A percentile compares a stretch with the other conserved stretches of the same genome.
phyloP scores from a whole-genome alignment of 495 filamentous ascomycete species.

The Penicillium verhagenii region DNA sequence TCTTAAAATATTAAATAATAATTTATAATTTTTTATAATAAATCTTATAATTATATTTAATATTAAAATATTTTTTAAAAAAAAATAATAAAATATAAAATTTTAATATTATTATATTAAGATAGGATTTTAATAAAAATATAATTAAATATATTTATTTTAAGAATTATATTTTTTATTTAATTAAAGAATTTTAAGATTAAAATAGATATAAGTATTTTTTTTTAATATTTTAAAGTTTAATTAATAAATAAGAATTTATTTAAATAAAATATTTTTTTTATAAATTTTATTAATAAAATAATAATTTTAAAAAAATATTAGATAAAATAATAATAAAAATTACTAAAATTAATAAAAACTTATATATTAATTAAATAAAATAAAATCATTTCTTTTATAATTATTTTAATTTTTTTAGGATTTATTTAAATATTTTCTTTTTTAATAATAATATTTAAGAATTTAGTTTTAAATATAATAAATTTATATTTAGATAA shows the following conservation, averaged over 20 bases:
- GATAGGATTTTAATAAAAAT: neutral
- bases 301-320: neutral
- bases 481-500: neutral
- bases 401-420: neutral
- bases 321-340: neutral
- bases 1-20: neutral
- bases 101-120: neutral
- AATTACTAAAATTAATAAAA: conserved; percentile 1
- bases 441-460: neutral
- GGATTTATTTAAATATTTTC: neutral
- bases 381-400: neutral
- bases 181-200: neutral
- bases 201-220: neutral
- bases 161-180: neutral
- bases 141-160: neutral
- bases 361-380: conserved; percentile 1
- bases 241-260: neutral
- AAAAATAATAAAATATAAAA: neutral
- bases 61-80: neutral
- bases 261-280: neutral
- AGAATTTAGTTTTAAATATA: neutral
- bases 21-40: neutral
- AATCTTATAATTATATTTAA: neutral
- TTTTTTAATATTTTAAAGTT: neutral
- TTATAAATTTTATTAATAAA: neutral